Percentiles rank a stretch among this genome's conserved stretches.
Conservation (phyloP, 2,329 filamentous ascomycete species). For the Fusarium sororula region DNA sequence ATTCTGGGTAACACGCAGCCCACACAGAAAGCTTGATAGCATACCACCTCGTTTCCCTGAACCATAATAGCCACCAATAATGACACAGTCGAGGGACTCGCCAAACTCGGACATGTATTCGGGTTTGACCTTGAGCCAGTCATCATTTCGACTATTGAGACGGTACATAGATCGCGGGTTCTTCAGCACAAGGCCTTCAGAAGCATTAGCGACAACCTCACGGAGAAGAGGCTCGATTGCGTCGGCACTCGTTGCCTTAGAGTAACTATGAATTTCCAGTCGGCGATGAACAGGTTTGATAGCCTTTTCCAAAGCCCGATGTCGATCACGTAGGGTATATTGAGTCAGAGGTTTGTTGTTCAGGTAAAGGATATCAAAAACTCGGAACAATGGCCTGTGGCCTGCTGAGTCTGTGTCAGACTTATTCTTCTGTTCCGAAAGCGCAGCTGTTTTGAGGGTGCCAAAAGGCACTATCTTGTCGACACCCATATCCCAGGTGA, state of each 20-base stretch:
- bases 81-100: slow-evolving; percentile 87
- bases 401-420: slow-evolving; percentile 62
- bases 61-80: slow-evolving; percentile 94
- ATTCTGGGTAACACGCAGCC: slow-evolving; percentile 77
- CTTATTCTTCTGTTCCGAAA: slow-evolving; percentile 74
- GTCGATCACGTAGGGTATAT: slow-evolving; percentile 84
- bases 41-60: slow-evolving; percentile 84
- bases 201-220: slow-evolving; percentile 84
- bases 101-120: slow-evolving; percentile 98
- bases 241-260: slow-evolving; percentile 70
- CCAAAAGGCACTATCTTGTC: slow-evolving; percentile 91
- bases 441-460: slow-evolving; percentile 88
- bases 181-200: slow-evolving; percentile 92
- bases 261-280: slow-evolving; percentile 82
- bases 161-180: slow-evolving; percentile 88
- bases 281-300: slow-evolving; percentile 76
- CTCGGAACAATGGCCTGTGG: slow-evolving; percentile 77
- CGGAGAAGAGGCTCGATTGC: slow-evolving; percentile 84
- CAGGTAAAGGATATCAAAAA: slow-evolving; percentile 92
- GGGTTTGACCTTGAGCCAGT: slow-evolving; percentile 99
- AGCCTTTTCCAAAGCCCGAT: slow-evolving; percentile 76
- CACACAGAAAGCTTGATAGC: slow-evolving; percentile 90
- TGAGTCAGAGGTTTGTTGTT: slow-evolving; percentile 83
- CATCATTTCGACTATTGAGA: slow-evolving; percentile 89
- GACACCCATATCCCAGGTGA: slow-evolving; percentile 91